A percentile compares a stretch with the other conserved stretches of the same genome.
Conservation (phyloP, 441 rosid genomes). For the Eugenia klotzschiana region DNA sequence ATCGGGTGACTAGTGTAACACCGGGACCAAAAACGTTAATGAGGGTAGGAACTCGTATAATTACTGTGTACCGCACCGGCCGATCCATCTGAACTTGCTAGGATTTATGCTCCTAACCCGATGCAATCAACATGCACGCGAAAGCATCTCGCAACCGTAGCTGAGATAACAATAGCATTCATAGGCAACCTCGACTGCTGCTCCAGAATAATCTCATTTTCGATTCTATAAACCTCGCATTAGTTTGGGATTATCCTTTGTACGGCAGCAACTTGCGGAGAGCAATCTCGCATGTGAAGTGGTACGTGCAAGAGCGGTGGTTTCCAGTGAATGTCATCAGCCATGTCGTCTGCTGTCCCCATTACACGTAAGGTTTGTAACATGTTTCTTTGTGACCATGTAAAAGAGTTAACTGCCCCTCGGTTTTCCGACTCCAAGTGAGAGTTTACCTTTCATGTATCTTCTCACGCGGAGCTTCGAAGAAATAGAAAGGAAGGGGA, state of each 20-base stretch:
- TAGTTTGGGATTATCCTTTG: background rate
- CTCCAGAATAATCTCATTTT: background rate
- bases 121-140: background rate
- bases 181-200: background rate
- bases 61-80: background rate
- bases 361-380: background rate
- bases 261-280: background rate
- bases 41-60: background rate
- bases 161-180: background rate
- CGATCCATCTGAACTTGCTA: background rate
- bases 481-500: too few species aligned
- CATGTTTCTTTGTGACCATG: background rate
- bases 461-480: background rate
- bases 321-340: background rate
- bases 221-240: background rate
- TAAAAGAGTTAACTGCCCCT: background rate
- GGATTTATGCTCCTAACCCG: background rate
- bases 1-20: background rate
- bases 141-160: background rate
- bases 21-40: background rate
- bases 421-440: background rate
- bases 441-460: background rate
- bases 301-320: background rate
- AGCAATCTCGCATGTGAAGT: background rate
- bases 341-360: background rate